These are phyloP conservation scores for Rauvolfia tetraphylla DNA, from an alignment of 257 asterid species.

Conservation along the genomic window DNA sequence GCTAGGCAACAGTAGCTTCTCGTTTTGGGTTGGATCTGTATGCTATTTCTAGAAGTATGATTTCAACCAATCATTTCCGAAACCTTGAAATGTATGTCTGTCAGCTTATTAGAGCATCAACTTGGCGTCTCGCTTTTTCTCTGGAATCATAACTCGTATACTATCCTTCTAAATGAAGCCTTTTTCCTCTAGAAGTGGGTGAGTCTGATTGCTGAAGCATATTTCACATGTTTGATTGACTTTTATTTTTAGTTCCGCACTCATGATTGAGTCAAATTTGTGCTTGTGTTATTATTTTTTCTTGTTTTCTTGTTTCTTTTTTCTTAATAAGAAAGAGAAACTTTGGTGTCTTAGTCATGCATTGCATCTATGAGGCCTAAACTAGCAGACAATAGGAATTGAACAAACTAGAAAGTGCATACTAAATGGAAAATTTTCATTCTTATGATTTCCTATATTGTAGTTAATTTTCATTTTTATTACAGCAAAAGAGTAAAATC, in stretches of 20 bases:
- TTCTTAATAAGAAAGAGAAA: background rate
- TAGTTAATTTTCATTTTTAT: background rate
- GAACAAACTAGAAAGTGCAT: background rate
- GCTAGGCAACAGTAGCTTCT: slow-evolving; percentile 19
- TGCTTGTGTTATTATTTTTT: background rate
- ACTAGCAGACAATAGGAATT: background rate
- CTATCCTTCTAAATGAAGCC: background rate
- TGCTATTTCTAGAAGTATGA: background rate
- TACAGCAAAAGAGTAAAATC: background rate
- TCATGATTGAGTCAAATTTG: background rate
- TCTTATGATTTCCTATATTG: background rate
- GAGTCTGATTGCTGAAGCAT: background rate
- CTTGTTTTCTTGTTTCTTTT: background rate
- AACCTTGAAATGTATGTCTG: background rate
- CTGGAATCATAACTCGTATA: background rate
- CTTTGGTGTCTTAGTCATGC: background rate
- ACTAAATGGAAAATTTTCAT: background rate
- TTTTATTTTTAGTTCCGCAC: too few relatives aligned
- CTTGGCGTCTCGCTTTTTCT: background rate
- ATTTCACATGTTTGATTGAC: background rate
- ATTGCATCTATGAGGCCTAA: background rate
- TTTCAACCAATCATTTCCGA: background rate
- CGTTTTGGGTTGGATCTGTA: background rate
- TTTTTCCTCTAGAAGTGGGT: background rate
- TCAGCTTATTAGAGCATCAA: background rate